Evolutionary conservation across 305 asterid species (phyloP).

Genomic region (Fraxinus paxiana): DNA sequence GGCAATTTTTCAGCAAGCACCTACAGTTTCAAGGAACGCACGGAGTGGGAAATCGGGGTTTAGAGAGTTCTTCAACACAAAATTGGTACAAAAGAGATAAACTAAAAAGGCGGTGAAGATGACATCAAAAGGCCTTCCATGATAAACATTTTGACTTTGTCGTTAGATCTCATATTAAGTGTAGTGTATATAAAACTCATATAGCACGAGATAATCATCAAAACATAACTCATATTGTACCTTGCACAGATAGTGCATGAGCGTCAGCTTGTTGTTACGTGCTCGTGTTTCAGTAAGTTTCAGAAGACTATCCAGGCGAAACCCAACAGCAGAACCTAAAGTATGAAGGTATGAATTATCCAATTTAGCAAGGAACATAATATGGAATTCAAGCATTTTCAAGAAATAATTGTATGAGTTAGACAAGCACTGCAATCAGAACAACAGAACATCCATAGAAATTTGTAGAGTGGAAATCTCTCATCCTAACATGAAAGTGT

Average conservation of each 20-base stretch:
- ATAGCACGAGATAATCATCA: neutral
- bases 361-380: conserved; percentile 3
- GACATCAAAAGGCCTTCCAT: neutral
- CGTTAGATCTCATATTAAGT: neutral
- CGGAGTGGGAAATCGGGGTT: neutral
- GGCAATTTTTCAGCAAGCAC: conserved; percentile 75
- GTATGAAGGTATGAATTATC: conserved; percentile 6
- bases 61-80: conserved; percentile 1
- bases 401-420: neutral
- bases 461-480: neutral
- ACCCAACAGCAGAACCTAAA: conserved; percentile 87
- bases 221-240: conserved; percentile 30
- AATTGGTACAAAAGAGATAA: neutral
- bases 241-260: conserved; percentile 88
- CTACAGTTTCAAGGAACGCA: conserved; percentile 31
- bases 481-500: neutral
- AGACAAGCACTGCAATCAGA: neutral
- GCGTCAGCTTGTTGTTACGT: conserved; percentile 73
- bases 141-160: neutral
- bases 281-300: conserved; percentile 84
- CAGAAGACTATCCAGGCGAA: conserved; percentile 85
- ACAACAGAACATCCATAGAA: neutral
- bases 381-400: neutral
- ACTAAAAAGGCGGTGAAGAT: neutral
- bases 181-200: neutral